Evolutionary conservation across 495 filamentous ascomycete genomes (phyloP).

Genomic region (Platismatia glauca): DNA sequence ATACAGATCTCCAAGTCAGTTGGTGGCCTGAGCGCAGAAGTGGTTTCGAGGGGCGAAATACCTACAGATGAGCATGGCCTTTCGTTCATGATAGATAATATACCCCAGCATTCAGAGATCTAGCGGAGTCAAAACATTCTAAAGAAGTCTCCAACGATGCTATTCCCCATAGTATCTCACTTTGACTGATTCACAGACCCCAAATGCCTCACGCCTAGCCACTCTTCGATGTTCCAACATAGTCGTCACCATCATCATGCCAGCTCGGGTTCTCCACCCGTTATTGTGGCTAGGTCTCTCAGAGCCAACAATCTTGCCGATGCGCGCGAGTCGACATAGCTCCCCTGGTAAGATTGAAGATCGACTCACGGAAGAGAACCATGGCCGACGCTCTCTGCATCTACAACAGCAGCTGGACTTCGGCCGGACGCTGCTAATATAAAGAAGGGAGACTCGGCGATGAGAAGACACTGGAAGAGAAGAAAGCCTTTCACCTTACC

Average conservation of each 20-base stretch:
- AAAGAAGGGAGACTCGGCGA: constrained; percentile 41
- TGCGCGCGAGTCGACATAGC: constrained; percentile 23
- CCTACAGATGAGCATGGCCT: background rate
- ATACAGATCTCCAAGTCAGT: background rate
- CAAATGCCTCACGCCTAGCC: background rate
- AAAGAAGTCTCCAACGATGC: background rate
- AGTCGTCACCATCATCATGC: constrained; percentile 25
- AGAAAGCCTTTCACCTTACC: constrained; percentile 51
- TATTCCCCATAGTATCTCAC: background rate
- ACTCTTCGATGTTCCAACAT: background rate
- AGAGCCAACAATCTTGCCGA: constrained; percentile 51
- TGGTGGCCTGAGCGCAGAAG: background rate
- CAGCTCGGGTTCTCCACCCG: constrained; percentile 37
- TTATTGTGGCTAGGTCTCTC: constrained; percentile 55
- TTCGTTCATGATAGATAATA: constrained; percentile 1
- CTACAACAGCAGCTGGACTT: constrained; percentile 54
- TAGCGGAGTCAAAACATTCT: background rate
- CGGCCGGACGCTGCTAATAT: constrained; percentile 35
- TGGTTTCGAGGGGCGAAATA: background rate
- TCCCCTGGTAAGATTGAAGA: background rate
- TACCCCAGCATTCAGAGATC: constrained; percentile 6
- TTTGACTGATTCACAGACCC: background rate
- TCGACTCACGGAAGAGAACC: background rate
- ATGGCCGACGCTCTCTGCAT: constrained; percentile 45
- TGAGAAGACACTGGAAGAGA: constrained; percentile 60